These are phyloP conservation scores for Jacaranda copaia DNA, from an alignment of 257 asterid genomes.

Conservation along the genomic window DNA sequence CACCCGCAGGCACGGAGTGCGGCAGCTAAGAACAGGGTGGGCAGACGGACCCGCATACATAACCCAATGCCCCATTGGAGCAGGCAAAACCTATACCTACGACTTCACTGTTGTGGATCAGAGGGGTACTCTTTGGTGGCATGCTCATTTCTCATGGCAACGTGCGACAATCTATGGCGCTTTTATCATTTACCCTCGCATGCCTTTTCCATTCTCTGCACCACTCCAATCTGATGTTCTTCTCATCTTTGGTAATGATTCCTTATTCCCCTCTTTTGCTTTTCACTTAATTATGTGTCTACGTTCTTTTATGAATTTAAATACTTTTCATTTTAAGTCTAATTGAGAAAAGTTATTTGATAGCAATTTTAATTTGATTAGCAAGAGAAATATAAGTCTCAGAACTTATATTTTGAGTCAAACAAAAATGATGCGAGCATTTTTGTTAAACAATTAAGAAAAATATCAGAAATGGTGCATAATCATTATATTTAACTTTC, in stretches of 20 bases:
- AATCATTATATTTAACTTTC: no score
- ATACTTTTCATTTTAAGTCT: neutral
- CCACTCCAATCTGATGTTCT: slow-evolving; percentile 37
- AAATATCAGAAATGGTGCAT: neutral
- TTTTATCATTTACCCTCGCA: slow-evolving; percentile 71
- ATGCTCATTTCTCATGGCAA: slow-evolving; percentile 87
- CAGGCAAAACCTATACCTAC: slow-evolving; percentile 59
- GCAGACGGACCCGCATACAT: slow-evolving; percentile 89
- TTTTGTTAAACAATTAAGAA: no score
- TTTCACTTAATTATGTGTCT: neutral
- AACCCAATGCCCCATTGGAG: slow-evolving; percentile 79
- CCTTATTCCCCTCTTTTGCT: neutral
- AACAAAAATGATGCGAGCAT: no score
- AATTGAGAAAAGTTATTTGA: neutral
- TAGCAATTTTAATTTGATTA: neutral
- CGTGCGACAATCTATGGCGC: slow-evolving; percentile 84
- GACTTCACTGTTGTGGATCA: slow-evolving; percentile 59
- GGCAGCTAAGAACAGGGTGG: slow-evolving; percentile 78
- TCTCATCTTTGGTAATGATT: slow-evolving; percentile 60
- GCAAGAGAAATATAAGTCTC: no score
- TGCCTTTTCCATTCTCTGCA: slow-evolving; percentile 59
- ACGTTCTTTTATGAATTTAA: neutral
- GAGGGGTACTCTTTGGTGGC: slow-evolving; percentile 89
- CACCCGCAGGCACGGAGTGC: slow-evolving; percentile 72
- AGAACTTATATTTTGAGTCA: no score